Evolutionary conservation across 495 filamentous ascomycete genomes (phyloP).

Genomic region (Penicillium taxi): DNA sequence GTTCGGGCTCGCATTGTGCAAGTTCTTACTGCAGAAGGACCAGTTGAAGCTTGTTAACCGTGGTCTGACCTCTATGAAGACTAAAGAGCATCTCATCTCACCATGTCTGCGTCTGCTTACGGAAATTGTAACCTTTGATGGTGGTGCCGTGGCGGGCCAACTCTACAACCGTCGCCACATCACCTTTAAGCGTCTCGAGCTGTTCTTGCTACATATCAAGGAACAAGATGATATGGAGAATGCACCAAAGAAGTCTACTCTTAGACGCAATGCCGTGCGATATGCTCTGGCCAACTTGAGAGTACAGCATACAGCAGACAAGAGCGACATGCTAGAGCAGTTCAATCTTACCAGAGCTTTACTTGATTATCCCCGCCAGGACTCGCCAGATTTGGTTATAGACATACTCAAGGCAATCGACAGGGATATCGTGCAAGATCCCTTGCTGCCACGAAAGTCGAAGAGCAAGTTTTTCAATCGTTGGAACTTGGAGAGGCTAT

Average conservation of each 20-base stretch:
- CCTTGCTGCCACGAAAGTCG: slow-evolving; percentile 54
- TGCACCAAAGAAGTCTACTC: slow-evolving; percentile 53
- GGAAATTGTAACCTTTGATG: slow-evolving; percentile 73
- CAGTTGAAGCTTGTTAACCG: slow-evolving; percentile 65
- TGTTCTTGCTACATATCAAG: slow-evolving; percentile 41
- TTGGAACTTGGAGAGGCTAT: slow-evolving; percentile 60
- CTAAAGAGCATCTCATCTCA: slow-evolving; percentile 77
- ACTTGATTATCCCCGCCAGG: slow-evolving; percentile 61
- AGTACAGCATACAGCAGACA: slow-evolving; percentile 60
- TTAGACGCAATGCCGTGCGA: slow-evolving; percentile 66
- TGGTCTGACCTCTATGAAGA: slow-evolving; percentile 61
- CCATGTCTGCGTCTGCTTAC: slow-evolving; percentile 72
- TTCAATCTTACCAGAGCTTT: slow-evolving; percentile 60
- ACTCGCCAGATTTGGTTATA: slow-evolving; percentile 58
- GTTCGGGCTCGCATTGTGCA: slow-evolving; percentile 63
- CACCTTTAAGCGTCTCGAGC: slow-evolving; percentile 63
- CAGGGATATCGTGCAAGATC: slow-evolving; percentile 59
- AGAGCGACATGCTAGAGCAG: slow-evolving; percentile 67
- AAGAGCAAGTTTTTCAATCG: slow-evolving; percentile 68
- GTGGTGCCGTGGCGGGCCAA: slow-evolving; percentile 61
- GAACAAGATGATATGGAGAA: slow-evolving; percentile 44
- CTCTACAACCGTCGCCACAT: slow-evolving; percentile 62
- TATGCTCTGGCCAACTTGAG: slow-evolving; percentile 68
- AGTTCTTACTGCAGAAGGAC: slow-evolving; percentile 61
- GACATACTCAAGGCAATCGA: slow-evolving; percentile 61